Evolutionary conservation across 371 early-diverging fungal genomes (phyloP), one percentile per base, ranked within the genome.

Genomic region (Batkoa obscura): DNA sequence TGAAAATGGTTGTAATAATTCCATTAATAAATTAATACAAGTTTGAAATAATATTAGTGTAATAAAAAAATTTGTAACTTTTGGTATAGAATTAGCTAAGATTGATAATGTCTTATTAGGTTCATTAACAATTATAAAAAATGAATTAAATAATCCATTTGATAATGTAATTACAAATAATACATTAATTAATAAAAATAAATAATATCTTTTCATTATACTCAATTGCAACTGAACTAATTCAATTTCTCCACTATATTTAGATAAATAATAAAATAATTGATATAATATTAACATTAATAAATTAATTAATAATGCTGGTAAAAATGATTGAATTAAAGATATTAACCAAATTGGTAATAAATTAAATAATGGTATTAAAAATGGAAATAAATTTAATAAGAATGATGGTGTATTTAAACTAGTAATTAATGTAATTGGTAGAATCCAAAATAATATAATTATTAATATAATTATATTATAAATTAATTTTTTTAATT

Each of bases 131-230:
- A 49, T 3, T 2, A 33, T 23, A n/a, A 8, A 10, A 9, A 49
- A 31, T 23, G 50, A 49, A 8, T 49, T 8, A 8, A 49, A 31
- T 9, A 35, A 12, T n/a, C 50, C 50, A 35, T 23, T 23, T 4
- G 50, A 23, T 31, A 49, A 49, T 23, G 50, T 49, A 6, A 49
- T 33, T 35, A 49, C 50, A 23, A 49, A 49, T n/a, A 49, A n/a
- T 33, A 49, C 50, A 33, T 49, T 49, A 33, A 49, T 33, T 33
- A 49, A 35, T 12, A 49, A 33, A 32, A 49, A 49, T 3, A 49
- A 8, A n/a, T 31, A 49, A 33, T 49, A 35, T n/a, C 33, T 49
- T 2, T 8, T 35, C 32, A 49, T 8, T 30, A 49, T 31, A 6
- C 50, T 23, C 9, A 49, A 33, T 31, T 49, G 50, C 4, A 49